Conservation (phyloP, 192 early-diverging fungal genomes). For the Backusella parvicylindrica region DNA sequence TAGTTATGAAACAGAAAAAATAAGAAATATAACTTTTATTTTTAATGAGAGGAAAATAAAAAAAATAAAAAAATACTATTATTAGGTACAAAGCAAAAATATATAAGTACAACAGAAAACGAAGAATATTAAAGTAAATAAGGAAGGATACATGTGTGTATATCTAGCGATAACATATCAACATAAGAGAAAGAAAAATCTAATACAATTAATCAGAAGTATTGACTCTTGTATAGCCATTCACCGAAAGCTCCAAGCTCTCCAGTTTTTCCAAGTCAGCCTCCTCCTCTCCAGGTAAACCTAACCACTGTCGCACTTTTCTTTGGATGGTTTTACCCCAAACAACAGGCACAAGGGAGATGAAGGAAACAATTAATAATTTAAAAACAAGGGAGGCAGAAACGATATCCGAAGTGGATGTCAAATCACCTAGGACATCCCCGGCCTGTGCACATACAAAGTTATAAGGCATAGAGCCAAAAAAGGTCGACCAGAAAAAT, state of each 20-base stretch:
- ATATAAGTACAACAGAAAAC: background rate
- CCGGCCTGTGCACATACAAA: conserved; percentile 51
- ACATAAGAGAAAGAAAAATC: background rate
- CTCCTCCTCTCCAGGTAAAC: background rate
- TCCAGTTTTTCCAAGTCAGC: background rate
- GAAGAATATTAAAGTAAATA: background rate
- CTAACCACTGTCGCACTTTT: background rate
- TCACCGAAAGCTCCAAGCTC: background rate
- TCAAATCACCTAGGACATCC: conserved; percentile 42
- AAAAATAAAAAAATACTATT: background rate
- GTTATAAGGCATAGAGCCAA: conserved; percentile 54
- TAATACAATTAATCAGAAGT: background rate
- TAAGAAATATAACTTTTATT: background rate
- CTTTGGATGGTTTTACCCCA: conserved; percentile 25
- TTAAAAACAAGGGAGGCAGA: conserved; percentile 31
- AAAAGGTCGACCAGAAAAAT: conserved; percentile 50
- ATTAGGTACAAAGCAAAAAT: conserved; percentile 2
- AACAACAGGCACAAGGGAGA: conserved; percentile 35
- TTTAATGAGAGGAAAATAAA: background rate
- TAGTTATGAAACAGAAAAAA: background rate
- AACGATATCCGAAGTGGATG: conserved; percentile 35
- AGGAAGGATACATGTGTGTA: background rate
- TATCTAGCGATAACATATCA: background rate
- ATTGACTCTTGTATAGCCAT: conserved; percentile 11
- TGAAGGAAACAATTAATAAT: conserved; percentile 31